Evolutionary conservation across 768 basidiomycete species (phyloP).

Genomic region (Leccinum rimulosum): DNA sequence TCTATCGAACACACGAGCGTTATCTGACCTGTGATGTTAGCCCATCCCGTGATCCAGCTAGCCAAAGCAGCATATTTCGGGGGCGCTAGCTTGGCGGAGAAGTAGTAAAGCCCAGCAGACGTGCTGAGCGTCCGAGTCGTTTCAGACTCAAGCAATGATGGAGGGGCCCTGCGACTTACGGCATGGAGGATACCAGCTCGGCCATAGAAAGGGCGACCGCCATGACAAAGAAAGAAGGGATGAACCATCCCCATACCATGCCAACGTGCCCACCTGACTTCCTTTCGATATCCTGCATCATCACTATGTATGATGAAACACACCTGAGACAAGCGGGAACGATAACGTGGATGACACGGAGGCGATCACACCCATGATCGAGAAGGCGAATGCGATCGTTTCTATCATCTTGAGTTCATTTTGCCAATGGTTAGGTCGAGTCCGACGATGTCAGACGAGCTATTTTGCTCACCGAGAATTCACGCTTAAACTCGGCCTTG

Average conservation of each 20-base stretch:
- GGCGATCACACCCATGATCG: conserved; percentile 71
- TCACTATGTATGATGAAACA: conserved; percentile 12
- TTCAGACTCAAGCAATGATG: neutral
- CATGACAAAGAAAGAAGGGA: conserved; percentile 67
- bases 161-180: conserved; percentile 42
- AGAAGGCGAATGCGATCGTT: conserved; percentile 65
- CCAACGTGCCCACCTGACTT: conserved; percentile 67
- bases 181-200: conserved; percentile 72
- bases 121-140: conserved; percentile 42
- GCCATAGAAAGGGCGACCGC: conserved; percentile 70
- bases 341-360: conserved; percentile 65
- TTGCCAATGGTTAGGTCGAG: neutral
- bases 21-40: conserved; percentile 70
- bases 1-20: conserved; percentile 74
- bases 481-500: conserved; percentile 68
- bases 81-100: conserved; percentile 72
- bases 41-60: conserved; percentile 62
- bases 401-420: conserved; percentile 41
- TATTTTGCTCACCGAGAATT: conserved; percentile 55
- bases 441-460: neutral
- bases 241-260: conserved; percentile 76
- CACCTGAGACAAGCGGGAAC: conserved; percentile 62
- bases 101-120: conserved; percentile 77
- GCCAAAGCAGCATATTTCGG: conserved; percentile 58
- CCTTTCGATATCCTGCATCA: neutral